These are phyloP conservation scores for Fusarium equiseti DNA, from an alignment of 2,329 filamentous ascomycete genomes.

Conservation along the genomic window DNA sequence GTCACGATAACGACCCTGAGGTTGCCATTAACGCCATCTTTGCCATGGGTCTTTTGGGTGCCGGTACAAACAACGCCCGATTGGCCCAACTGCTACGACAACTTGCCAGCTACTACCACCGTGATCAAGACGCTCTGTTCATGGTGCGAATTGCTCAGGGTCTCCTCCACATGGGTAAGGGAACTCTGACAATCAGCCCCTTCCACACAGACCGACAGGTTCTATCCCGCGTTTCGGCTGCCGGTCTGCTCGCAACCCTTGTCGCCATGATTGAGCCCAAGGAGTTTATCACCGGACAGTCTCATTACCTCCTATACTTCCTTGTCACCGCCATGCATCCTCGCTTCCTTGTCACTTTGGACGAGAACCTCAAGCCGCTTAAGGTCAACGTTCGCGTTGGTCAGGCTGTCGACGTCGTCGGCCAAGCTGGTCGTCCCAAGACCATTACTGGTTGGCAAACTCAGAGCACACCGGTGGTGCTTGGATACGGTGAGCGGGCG, in stretches of 20 bases:
- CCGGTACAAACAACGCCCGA: conserved; percentile 97
- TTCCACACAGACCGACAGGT: conserved; percentile 99
- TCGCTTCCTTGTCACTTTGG: conserved; percentile 93
- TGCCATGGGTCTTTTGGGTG: conserved; percentile 96
- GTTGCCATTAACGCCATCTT: conserved; percentile 99
- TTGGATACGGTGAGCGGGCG: conserved; percentile 94
- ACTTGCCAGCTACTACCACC: conserved; percentile 97
- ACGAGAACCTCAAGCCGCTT: conserved; percentile 92
- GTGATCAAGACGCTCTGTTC: conserved; percentile 95
- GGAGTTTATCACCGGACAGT: conserved; percentile 75
- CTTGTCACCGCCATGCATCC: conserved; percentile 97
- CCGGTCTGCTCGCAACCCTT: conserved; percentile 88
- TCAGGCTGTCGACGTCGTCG: conserved; percentile 97
- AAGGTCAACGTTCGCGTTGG: conserved; percentile 97
- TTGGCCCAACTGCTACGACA: conserved; percentile 94
- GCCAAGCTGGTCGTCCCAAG: conserved; percentile 96
- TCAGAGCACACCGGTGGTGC: conserved; percentile 95
- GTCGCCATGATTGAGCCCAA: conserved; percentile 97
- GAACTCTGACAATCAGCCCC: conserved; percentile 94
- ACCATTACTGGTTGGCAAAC: conserved; percentile 99
- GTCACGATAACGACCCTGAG: conserved; percentile 98
- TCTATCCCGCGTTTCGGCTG: conserved; percentile 89
- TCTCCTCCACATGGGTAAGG: conserved; percentile 98
- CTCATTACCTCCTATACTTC: conserved; percentile 97
- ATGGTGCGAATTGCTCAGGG: conserved; percentile 99